Conservation (phyloP, 805 yeast genomes). For the Lipomyces sp. region DNA sequence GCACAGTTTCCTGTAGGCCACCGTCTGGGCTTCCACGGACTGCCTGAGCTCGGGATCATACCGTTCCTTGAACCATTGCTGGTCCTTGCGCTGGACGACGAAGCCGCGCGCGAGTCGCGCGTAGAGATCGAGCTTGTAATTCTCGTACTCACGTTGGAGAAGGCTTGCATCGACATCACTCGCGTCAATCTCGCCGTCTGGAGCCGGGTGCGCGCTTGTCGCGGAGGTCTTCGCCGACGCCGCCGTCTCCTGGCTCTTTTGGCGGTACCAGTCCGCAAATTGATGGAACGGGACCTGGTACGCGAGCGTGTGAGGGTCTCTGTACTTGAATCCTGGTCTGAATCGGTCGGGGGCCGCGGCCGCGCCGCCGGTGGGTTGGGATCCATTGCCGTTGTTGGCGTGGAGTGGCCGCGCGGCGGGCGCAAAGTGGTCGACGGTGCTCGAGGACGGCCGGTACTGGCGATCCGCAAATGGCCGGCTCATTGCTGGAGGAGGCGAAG, state of each 20-base stretch:
- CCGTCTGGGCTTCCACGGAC: background rate
- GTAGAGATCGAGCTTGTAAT: slow-evolving; percentile 22
- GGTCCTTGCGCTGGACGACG: slow-evolving; percentile 22
- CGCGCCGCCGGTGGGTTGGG: no score
- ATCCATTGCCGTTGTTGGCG: no score
- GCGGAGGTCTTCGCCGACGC: background rate
- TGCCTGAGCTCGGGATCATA: slow-evolving; percentile 13
- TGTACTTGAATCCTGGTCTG: slow-evolving; percentile 2
- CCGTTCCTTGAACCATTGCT: slow-evolving; percentile 29
- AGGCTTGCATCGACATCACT: background rate
- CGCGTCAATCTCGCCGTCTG: no score
- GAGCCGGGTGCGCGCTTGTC: background rate
- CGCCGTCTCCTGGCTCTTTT: background rate
- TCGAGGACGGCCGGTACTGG: no score
- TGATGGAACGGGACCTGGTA: slow-evolving; percentile 20
- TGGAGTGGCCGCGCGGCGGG: no score
- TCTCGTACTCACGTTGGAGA: slow-evolving; percentile 14
- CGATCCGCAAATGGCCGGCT: no score
- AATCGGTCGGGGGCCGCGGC: background rate
- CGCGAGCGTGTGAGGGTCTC: slow-evolving; percentile 18
- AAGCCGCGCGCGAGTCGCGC: slow-evolving; percentile 28
- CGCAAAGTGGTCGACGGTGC: no score
- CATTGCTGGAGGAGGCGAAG: no score
- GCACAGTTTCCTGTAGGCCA: slow-evolving; percentile 9
- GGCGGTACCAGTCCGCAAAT: slow-evolving; percentile 21